Percentiles rank a stretch among this genome's conserved stretches.
Conservation (phyloP, 225 moss, liverwort and hornwort species). For the Climacium dendroides region DNA sequence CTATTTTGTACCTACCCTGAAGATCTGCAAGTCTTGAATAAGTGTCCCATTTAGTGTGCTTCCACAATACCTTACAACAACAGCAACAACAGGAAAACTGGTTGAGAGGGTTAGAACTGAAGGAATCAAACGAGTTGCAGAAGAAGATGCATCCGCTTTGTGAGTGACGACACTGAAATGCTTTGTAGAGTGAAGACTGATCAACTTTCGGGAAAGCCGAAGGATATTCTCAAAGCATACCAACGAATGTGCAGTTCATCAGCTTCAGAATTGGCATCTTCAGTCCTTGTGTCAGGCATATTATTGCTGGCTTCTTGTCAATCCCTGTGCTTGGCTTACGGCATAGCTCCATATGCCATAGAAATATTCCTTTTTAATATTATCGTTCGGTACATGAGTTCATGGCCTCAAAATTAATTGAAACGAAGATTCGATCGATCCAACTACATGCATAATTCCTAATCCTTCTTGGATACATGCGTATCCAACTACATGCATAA, state of each 20-base stretch:
- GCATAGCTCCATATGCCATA: not conserved
- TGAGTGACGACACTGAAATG: not conserved
- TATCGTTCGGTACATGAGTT: no score
- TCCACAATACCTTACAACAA: no score
- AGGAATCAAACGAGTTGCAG: not conserved
- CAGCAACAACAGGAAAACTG: no score
- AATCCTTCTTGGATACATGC: not conserved
- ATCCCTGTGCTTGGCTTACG: no score
- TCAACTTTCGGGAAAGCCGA: not conserved
- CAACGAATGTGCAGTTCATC: not conserved
- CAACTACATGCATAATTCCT: not conserved
- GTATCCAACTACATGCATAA: no score
- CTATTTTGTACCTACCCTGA: no score
- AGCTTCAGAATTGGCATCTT: not conserved
- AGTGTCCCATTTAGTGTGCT: no score
- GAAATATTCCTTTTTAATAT: no score
- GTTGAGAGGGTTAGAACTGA: no score
- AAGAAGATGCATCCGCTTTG: not conserved
- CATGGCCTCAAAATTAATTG: not conserved
- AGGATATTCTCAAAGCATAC: not conserved
- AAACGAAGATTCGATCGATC: not conserved
- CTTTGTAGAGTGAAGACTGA: not conserved
- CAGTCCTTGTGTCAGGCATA: not conserved
- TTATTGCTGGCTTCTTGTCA: not conserved
- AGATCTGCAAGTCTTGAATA: no score